Conservation (phyloP, 169 alveolate species). For the Plasmodium relictum region DNA sequence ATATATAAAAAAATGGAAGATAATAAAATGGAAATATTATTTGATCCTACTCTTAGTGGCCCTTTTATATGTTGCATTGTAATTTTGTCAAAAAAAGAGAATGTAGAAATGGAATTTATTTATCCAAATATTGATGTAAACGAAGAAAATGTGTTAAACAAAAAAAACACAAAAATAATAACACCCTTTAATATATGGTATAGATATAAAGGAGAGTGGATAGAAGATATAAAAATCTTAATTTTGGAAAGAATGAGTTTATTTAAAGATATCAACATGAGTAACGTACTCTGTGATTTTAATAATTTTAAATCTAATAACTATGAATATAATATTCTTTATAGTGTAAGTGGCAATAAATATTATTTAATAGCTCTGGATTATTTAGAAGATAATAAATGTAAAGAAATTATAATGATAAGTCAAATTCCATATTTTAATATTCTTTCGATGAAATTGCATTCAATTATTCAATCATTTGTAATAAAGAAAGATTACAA, state of each 20-base stretch:
- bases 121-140: conserved; percentile 43
- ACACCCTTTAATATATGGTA: conserved; percentile 73
- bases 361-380: conserved; percentile 40
- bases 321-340: conserved; percentile 60
- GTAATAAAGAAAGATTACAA: conserved; percentile 7
- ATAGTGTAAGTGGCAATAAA: conserved; percentile 63
- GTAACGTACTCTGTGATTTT: conserved; percentile 23
- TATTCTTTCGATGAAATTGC: conserved; percentile 24
- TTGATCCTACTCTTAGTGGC: conserved; percentile 48
- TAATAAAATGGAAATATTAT: conserved; percentile 28
- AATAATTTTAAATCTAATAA: conserved; percentile 11
- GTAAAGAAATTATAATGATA: conserved; percentile 44
- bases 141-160: conserved; percentile 21
- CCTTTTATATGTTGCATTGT: conserved; percentile 52
- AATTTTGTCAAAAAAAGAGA: conserved; percentile 50
- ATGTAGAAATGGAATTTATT: conserved; percentile 52
- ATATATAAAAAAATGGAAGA: neutral
- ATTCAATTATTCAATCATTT: conserved; percentile 12
- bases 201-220: conserved; percentile 69
- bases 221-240: conserved; percentile 52
- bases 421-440: conserved; percentile 61
- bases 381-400: conserved; percentile 49
- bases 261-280: conserved; percentile 43
- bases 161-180: conserved; percentile 15
- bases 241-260: conserved; percentile 55